Conservation (phyloP, 2,329 filamentous ascomycete genomes). For the Chalara sp. region DNA sequence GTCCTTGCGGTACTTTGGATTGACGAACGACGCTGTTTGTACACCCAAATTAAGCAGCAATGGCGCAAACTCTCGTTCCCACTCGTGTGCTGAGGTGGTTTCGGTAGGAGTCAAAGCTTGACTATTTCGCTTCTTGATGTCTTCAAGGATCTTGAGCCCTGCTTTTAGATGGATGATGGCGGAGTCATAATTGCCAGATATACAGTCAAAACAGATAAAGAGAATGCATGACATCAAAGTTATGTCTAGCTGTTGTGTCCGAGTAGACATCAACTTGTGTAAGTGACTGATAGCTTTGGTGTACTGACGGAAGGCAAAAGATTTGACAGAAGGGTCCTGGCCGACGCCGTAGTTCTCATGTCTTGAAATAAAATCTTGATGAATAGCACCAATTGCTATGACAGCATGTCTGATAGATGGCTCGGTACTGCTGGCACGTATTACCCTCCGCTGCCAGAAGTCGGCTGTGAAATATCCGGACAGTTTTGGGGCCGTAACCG, state of each 20-base stretch:
- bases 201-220: slow-evolving; percentile 55
- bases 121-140: slow-evolving; percentile 12
- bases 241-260: slow-evolving; percentile 20
- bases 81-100: slow-evolving; percentile 10
- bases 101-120: background rate
- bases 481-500: slow-evolving; percentile 17
- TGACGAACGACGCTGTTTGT: slow-evolving; percentile 21
- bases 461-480: slow-evolving; percentile 18
- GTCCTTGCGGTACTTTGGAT: slow-evolving; percentile 16
- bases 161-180: slow-evolving; percentile 23
- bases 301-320: slow-evolving; percentile 52
- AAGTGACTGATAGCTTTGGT: slow-evolving; percentile 41
- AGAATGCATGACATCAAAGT: slow-evolving; percentile 57
- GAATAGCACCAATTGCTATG: slow-evolving; percentile 23
- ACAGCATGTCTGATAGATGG: slow-evolving; percentile 22
- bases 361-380: slow-evolving; percentile 28
- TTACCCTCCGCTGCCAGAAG: slow-evolving; percentile 21
- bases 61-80: slow-evolving; percentile 19
- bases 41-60: slow-evolving; percentile 20
- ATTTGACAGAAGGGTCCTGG: slow-evolving; percentile 23
- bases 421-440: slow-evolving; percentile 16
- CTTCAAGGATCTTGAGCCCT: slow-evolving; percentile 21
- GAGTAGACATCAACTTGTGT: slow-evolving; percentile 19
- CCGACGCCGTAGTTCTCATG: slow-evolving; percentile 33
- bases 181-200: slow-evolving; percentile 19